Percentiles rank a stretch among this genome's conserved stretches.
These are phyloP conservation scores for Moniliella sp. DNA, from an alignment of 1,284 basidiomycete genomes.

Conservation along the genomic window DNA sequence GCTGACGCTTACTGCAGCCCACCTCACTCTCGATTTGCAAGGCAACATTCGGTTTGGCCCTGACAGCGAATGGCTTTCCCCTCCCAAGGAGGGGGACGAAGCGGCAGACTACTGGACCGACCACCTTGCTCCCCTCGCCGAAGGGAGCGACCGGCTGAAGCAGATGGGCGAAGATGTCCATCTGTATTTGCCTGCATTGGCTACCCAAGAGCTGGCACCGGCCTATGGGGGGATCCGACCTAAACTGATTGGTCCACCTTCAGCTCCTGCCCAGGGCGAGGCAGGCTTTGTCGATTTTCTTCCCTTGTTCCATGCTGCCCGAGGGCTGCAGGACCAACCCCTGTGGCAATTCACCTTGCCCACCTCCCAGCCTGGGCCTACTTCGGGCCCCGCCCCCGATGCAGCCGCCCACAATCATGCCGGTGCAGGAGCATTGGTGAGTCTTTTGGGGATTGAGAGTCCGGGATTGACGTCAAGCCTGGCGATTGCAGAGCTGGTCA, in stretches of 20 bases:
- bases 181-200: slow-evolving; percentile 52
- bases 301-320: slow-evolving; percentile 29
- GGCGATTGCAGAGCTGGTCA: slow-evolving; percentile 39
- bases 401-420: neutral
- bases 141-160: slow-evolving; percentile 12
- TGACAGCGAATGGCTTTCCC: slow-evolving; percentile 62
- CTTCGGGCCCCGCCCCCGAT: too few species aligned
- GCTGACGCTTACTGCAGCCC: slow-evolving; percentile 2
- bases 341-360: slow-evolving; percentile 15
- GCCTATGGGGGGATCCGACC: slow-evolving; percentile 83
- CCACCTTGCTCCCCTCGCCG: slow-evolving; percentile 6
- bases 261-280: too few species aligned
- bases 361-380: slow-evolving; percentile 4
- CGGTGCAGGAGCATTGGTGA: slow-evolving; percentile 15
- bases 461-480: slow-evolving; percentile 40
- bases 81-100: slow-evolving; percentile 5
- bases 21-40: slow-evolving; percentile 48
- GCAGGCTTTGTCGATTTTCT: slow-evolving; percentile 63
- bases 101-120: slow-evolving; percentile 16
- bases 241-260: slow-evolving; percentile 58
- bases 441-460: slow-evolving; percentile 41
- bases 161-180: slow-evolving; percentile 20
- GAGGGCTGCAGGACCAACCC: slow-evolving; percentile 8
- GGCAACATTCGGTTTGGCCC: slow-evolving; percentile 80
- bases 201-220: slow-evolving; percentile 47